phyloP scores from a whole-genome alignment of 208 protist genomes.

The Kentomonas sorsogonicus region DNA sequence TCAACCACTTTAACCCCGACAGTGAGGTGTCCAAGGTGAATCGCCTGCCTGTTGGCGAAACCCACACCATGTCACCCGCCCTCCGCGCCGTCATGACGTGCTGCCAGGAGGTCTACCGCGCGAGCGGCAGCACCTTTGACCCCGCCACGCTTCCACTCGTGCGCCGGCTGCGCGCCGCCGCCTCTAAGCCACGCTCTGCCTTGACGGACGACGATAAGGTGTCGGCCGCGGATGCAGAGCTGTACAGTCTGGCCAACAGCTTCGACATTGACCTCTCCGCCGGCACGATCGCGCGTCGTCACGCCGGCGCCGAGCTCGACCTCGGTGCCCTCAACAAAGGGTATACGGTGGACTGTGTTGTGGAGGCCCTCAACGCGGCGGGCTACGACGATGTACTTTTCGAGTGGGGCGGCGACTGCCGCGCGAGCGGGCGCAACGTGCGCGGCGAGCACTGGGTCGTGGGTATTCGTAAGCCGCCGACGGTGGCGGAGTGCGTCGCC shows the following conservation, averaged over 20 bases:
- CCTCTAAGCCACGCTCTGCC: no score
- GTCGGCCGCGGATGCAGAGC: conserved; percentile 19
- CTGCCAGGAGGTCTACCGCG: no score
- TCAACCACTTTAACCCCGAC: no score
- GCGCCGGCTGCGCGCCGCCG: no score
- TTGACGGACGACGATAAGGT: no score
- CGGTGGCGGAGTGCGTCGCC: conserved; percentile 19
- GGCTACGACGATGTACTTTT: conserved; percentile 45
- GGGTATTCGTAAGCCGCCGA: conserved; percentile 34
- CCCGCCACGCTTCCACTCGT: no score
- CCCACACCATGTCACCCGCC: no score
- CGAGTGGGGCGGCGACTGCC: conserved; percentile 52
- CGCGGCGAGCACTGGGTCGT: conserved; percentile 28
- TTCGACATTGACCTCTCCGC: conserved; percentile 34
- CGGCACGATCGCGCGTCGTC: conserved; percentile 33
- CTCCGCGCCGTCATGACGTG: no score
- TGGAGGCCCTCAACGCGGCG: conserved; percentile 32
- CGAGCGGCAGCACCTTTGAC: no score
- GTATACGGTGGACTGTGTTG: conserved; percentile 42
- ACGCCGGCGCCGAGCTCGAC: conserved; percentile 37
- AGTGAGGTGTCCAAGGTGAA: no score
- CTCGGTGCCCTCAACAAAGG: conserved; percentile 52
- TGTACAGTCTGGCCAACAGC: conserved; percentile 32
- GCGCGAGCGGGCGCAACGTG: conserved; percentile 33
- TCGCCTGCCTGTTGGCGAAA: no score